Conservation (phyloP, 2,329 filamentous ascomycete genomes). For the Dothidotthia symphoricarpi region DNA sequence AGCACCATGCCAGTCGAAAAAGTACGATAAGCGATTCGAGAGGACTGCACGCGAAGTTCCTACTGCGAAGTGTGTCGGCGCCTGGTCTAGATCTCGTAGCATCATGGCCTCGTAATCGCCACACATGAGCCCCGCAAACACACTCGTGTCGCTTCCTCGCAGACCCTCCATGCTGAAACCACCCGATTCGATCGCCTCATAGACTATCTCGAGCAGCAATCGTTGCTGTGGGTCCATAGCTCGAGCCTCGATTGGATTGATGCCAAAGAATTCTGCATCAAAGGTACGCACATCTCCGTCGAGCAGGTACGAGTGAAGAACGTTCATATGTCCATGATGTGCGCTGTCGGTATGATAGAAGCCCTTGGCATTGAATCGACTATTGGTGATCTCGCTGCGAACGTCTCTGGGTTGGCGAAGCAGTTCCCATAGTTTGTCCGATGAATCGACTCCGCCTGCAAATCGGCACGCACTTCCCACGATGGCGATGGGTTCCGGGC, state of each 20-base stretch:
- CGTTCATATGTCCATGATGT: constrained; percentile 37
- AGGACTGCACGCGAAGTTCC: constrained; percentile 28
- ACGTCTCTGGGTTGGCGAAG: constrained; percentile 11
- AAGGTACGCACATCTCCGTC: constrained; percentile 14
- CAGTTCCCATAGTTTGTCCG: constrained; percentile 37
- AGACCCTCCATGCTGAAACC: constrained; percentile 8
- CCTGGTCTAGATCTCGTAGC: constrained; percentile 2
- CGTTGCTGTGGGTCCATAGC: constrained; percentile 29
- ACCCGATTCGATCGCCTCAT: constrained; percentile 18
- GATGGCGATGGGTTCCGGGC: constrained; percentile 13
- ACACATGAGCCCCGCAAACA: constrained; percentile 14
- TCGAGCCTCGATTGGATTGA: constrained; percentile 16
- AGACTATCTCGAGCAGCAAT: constrained; percentile 19
- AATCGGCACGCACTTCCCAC: constrained; percentile 25
- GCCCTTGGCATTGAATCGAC: constrained; percentile 28
- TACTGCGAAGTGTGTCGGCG: constrained; percentile 18
- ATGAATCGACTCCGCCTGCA: constrained; percentile 30
- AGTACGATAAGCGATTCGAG: constrained; percentile 40
- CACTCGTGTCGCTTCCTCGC: constrained; percentile 8
- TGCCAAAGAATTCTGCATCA: constrained; percentile 23
- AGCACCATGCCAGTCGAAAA: constrained; percentile 39
- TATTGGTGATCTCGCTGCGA: neutral
- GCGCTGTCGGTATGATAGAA: constrained; percentile 26
- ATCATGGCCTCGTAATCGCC: constrained; percentile 11
- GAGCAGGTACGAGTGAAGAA: constrained; percentile 18